A percentile compares a stretch with the other conserved stretches of the same genome.
Conservation (phyloP, 805 yeast genomes). For the Barnettozyma siamensis region DNA sequence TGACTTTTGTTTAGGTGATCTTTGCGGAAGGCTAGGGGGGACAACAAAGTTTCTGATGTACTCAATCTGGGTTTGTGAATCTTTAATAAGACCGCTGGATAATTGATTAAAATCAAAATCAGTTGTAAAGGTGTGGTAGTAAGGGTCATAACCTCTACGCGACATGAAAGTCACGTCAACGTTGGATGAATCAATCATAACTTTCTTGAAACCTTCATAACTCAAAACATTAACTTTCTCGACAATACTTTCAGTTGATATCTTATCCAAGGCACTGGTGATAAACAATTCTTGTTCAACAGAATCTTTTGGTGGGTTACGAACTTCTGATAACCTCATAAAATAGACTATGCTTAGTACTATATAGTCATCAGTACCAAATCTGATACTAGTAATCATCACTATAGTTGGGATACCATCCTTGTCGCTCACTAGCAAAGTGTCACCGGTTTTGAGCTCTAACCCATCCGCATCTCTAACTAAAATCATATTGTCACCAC, state of each 20-base stretch:
- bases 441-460: conserved; percentile 47
- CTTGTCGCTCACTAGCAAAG: conserved; percentile 33
- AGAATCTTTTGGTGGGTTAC: conserved; percentile 22
- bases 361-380: conserved; percentile 44
- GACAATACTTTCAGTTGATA: conserved; percentile 38
- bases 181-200: conserved; percentile 32
- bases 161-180: conserved; percentile 27
- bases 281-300: conserved; percentile 46
- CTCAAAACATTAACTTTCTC: conserved; percentile 41
- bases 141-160: conserved; percentile 30
- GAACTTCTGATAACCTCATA: conserved; percentile 36
- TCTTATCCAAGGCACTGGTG: conserved; percentile 43
- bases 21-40: conserved; percentile 10
- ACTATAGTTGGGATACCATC: conserved; percentile 35
- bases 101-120: conserved; percentile 21
- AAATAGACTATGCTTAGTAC: conserved; percentile 46
- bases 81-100: conserved; percentile 15
- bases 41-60: conserved; percentile 19
- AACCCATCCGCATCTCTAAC: conserved; percentile 42
- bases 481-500: conserved; percentile 20
- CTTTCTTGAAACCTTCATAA: conserved; percentile 28
- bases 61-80: conserved; percentile 25
- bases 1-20: conserved; percentile 3
- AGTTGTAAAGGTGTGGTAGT: conserved; percentile 22
- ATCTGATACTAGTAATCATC: conserved; percentile 44